A percentile compares a stretch with the other conserved stretches of the same genome.
Conservation (phyloP, 805 yeast genomes). For the Maudiozyma pseudohumilis region DNA sequence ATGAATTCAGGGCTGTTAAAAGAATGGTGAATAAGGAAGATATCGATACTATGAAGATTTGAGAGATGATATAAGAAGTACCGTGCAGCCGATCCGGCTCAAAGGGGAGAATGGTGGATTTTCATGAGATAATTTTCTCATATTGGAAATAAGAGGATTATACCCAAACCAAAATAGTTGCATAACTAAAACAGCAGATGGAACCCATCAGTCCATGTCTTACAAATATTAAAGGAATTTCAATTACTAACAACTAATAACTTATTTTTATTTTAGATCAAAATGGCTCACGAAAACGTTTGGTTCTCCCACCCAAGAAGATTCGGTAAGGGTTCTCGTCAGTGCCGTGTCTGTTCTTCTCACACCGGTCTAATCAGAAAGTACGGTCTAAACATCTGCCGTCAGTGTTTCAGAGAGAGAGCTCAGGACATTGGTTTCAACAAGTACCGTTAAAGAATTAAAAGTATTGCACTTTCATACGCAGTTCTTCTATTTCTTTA, state of each 20-base stretch:
- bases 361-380: constrained; percentile 99
- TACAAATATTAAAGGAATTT: background rate
- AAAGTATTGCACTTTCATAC: background rate
- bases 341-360: constrained; percentile 97
- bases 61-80: too few species aligned
- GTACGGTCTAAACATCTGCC: constrained; percentile 98
- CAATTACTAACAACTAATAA: too few species aligned
- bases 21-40: too few species aligned
- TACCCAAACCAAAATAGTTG: too few species aligned
- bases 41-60: too few species aligned
- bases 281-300: constrained; percentile 99
- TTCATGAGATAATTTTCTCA: too few species aligned
- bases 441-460: constrained; percentile 79
- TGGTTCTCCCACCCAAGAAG: constrained; percentile 99
- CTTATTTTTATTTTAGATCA: constrained; percentile 28
- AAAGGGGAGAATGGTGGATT: too few species aligned
- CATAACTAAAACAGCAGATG: too few species aligned
- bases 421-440: constrained; percentile 97
- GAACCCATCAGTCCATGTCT: too few species aligned
- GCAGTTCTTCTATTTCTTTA: background rate
- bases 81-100: too few species aligned
- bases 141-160: too few species aligned
- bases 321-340: constrained; percentile 99
- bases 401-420: constrained; percentile 99
- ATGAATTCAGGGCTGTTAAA: too few species aligned